Percentiles rank a stretch among this genome's conserved stretches.
Conservation (phyloP, 2,329 filamentous ascomycete genomes). For the Aspergillus sp. region DNA sequence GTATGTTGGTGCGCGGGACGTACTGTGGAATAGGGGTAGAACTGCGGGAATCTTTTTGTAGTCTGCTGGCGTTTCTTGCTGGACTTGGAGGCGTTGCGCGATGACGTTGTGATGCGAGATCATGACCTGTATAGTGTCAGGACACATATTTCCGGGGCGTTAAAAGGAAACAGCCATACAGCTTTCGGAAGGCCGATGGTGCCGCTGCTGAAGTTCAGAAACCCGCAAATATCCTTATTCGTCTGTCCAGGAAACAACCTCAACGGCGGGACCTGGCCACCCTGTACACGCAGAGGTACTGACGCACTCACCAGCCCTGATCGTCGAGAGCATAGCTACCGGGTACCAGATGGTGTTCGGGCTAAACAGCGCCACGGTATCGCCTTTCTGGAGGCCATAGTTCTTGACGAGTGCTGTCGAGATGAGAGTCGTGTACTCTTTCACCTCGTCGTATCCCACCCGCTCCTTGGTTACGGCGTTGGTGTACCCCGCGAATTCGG, state of each 20-base stretch:
- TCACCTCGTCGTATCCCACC: constrained; percentile 50
- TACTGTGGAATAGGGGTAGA: constrained; percentile 51
- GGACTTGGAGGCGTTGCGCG: constrained; percentile 52
- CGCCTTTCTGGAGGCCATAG: constrained; percentile 44
- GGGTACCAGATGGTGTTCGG: constrained; percentile 61
- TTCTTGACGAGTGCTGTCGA: constrained; percentile 51
- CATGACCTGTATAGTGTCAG: constrained; percentile 33
- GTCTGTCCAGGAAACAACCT: constrained; percentile 44
- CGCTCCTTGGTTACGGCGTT: constrained; percentile 52
- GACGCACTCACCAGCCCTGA: constrained; percentile 35
- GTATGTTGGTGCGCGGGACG: background rate
- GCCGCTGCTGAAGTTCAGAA: constrained; percentile 43
- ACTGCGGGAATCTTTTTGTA: constrained; percentile 47
- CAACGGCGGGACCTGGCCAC: constrained; percentile 39
- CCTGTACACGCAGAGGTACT: constrained; percentile 2
- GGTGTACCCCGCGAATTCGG: constrained; percentile 35
- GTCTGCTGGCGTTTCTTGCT: constrained; percentile 42
- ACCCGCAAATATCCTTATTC: constrained; percentile 48
- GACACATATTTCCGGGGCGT: no score
- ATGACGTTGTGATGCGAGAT: constrained; percentile 48
- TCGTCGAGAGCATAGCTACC: constrained; percentile 50
- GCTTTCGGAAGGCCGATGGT: constrained; percentile 45
- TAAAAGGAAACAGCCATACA: constrained; percentile 9
- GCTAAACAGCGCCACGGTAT: constrained; percentile 53
- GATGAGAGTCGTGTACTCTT: constrained; percentile 47